phyloP scores from a whole-genome alignment of 352 stramenopile species.

The Nothophytophthora sp. region DNA sequence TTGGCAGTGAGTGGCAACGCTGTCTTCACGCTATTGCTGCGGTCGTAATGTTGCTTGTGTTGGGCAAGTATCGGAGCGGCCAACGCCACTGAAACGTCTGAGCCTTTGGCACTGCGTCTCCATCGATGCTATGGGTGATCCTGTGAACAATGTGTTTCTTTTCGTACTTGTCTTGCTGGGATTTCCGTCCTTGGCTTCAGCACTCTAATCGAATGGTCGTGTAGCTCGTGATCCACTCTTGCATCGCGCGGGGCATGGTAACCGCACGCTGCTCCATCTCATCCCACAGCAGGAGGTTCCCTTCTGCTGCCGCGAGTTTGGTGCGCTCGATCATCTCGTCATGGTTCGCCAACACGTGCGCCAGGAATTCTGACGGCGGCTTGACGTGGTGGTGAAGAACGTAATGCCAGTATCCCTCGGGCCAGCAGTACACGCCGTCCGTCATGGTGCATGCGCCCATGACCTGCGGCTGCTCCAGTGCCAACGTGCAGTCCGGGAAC shows the following conservation, averaged over 20 bases:
- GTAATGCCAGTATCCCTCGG: constrained; percentile 82
- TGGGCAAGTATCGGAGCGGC: no score
- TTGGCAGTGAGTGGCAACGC: no score
- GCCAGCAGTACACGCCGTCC: constrained; percentile 78
- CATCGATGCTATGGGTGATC: no score
- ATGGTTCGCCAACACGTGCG: constrained; percentile 50
- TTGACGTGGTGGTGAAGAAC: constrained; percentile 63
- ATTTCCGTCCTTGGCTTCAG: no score
- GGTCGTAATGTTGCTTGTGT: no score
- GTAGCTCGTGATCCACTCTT: constrained; percentile 65
- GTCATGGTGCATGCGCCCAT: constrained; percentile 82
- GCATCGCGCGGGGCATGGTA: constrained; percentile 59
- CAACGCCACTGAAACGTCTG: no score
- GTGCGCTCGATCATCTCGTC: constrained; percentile 24
- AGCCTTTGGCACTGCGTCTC: no score
- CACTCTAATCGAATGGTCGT: constrained; percentile 45
- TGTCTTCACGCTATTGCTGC: no score
- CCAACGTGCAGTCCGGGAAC: constrained; percentile 48
- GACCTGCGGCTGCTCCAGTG: constrained; percentile 33
- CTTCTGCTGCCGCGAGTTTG: constrained; percentile 20
- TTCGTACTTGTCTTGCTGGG: no score
- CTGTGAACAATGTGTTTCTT: no score
- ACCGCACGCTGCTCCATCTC: constrained; percentile 24
- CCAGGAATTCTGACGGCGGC: constrained; percentile 55
- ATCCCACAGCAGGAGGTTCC: constrained; percentile 62